These are phyloP conservation scores for Hemisphaericaspora lyxosophila DNA, from an alignment of 1,139 yeast genomes.

Conservation along the genomic window DNA sequence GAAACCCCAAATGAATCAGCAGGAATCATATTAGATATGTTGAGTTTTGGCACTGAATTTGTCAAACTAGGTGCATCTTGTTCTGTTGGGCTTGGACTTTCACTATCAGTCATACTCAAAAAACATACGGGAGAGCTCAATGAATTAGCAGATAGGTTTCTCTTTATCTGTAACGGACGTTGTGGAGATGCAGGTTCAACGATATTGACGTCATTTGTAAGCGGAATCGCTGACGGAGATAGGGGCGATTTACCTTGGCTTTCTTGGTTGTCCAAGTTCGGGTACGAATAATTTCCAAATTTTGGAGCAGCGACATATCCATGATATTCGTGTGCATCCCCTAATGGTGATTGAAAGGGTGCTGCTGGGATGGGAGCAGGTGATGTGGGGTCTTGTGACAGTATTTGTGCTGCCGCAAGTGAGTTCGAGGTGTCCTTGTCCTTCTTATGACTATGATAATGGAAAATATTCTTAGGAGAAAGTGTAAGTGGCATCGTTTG, in stretches of 20 bases:
- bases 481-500: slow-evolving; percentile 4
- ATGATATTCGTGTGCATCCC: slow-evolving; percentile 1
- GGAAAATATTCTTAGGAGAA: slow-evolving; percentile 7
- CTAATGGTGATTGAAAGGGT: not conserved
- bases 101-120: not conserved
- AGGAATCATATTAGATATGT: not conserved
- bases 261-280: not conserved
- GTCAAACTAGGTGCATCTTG: not conserved
- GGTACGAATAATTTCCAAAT: not conserved
- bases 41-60: slow-evolving; percentile 1
- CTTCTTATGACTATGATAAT: not conserved
- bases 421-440: not conserved
- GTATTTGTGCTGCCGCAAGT: not conserved
- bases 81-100: not conserved
- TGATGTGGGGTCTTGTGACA: not conserved
- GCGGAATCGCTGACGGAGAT: slow-evolving; percentile 5
- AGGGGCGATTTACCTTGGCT: slow-evolving; percentile 1
- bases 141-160: slow-evolving; percentile 1
- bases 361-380: not conserved
- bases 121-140: slow-evolving; percentile 5
- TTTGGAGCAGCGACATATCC: slow-evolving; percentile 2
- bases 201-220: not conserved
- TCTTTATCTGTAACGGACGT: not conserved
- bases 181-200: not conserved
- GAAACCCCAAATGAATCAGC: slow-evolving; percentile 1